Conservation (phyloP, 2,329 filamentous ascomycete species). For the Rhynchosporium agropyri region DNA sequence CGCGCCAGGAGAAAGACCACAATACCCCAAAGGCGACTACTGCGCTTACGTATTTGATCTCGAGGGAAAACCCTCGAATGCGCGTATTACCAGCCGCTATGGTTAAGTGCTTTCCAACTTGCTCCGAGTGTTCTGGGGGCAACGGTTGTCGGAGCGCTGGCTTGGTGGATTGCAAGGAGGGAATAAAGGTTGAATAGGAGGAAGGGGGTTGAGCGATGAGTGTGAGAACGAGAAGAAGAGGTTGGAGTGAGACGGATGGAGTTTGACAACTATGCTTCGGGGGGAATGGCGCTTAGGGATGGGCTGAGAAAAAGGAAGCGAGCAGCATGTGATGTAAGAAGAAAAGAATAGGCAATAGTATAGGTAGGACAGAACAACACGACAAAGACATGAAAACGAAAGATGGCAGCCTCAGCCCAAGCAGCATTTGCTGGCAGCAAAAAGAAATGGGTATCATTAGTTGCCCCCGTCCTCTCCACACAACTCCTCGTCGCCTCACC, state of each 20-base stretch:
- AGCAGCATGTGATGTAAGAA: too few species aligned
- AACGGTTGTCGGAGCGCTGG: conserved; percentile 16
- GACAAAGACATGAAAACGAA: too few species aligned
- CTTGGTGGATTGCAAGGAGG: conserved; percentile 9
- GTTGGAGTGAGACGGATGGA: too few species aligned
- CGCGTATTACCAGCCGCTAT: conserved; percentile 28
- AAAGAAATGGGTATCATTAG: conserved; percentile 25
- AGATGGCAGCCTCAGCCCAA: too few species aligned
- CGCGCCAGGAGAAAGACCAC: conserved; percentile 21
- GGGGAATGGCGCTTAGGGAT: too few species aligned
- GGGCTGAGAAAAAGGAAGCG: too few species aligned
- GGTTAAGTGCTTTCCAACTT: conserved; percentile 27
- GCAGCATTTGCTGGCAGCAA: too few species aligned
- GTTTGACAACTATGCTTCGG: too few species aligned
- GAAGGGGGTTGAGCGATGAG: too few species aligned
- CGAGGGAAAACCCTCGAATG: conserved; percentile 31
- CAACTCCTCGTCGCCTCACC: neutral
- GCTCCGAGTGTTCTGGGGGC: conserved; percentile 19
- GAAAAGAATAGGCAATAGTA: too few species aligned
- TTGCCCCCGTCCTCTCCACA: neutral
- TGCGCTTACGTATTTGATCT: conserved; percentile 26
- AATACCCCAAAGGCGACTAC: conserved; percentile 27
- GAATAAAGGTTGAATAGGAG: neutral
- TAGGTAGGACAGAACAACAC: too few species aligned
- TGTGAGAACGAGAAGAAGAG: too few species aligned